Percentiles rank a stretch among this genome's conserved stretches.
phyloP scores from a whole-genome alignment of 352 stramenopile species.

The Globisporangium perplexum region DNA sequence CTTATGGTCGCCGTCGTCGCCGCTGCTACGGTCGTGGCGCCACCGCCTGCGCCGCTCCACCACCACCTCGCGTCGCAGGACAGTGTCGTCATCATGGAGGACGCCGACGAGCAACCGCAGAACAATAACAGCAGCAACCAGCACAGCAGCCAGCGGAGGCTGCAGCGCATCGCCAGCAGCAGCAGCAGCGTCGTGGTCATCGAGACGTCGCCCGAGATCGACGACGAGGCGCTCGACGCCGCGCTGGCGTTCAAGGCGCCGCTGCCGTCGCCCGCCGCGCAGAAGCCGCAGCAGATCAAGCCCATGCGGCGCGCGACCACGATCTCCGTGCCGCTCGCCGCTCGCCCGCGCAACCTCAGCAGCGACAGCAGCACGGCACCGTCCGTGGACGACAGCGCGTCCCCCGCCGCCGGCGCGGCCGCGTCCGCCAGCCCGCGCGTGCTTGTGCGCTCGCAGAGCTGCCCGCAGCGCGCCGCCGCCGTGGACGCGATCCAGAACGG shows the following conservation, averaged over 20 bases:
- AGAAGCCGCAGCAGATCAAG: conserved; percentile 4
- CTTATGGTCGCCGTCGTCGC: not conserved
- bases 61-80: conserved; percentile 1
- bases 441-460: conserved; percentile 50
- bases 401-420: conserved; percentile 1
- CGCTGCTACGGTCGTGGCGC: not conserved
- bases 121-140: not conserved
- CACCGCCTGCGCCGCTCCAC: not conserved
- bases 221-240: conserved; percentile 9
- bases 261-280: too few relatives aligned
- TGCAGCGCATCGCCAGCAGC: conserved; percentile 1
- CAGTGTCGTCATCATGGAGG: conserved; percentile 11
- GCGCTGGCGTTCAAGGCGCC: conserved; percentile 3
- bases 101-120: not conserved
- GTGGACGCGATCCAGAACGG: conserved; percentile 53
- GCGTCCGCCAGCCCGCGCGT: conserved; percentile 6
- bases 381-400: conserved; percentile 1
- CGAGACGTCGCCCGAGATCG: conserved; percentile 8
- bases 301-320: conserved; percentile 49
- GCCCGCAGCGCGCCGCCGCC: conserved; percentile 40
- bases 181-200: conserved; percentile 7
- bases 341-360: conserved; percentile 13
- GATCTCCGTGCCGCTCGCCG: conserved; percentile 30
- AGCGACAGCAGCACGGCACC: conserved; percentile 12
- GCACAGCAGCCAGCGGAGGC: not conserved